phyloP scores from a whole-genome alignment of 176 grass and related monocot genomes.

The Carex pumila region DNA sequence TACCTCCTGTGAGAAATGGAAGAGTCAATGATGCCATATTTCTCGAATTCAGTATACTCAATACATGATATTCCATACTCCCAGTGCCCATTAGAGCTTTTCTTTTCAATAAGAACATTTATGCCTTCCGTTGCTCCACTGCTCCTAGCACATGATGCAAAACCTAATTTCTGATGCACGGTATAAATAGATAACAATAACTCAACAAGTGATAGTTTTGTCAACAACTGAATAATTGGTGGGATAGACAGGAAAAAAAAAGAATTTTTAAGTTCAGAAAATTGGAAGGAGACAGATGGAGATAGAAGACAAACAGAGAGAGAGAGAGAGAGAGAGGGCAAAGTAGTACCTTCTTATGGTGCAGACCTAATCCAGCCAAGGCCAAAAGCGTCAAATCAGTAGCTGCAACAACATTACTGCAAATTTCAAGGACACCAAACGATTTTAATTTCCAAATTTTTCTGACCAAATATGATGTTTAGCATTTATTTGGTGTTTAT shows the following conservation, averaged over 20 bases:
- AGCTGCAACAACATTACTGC: constrained; percentile 97
- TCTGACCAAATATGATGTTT: constrained; percentile 1
- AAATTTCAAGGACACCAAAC: constrained; percentile 26
- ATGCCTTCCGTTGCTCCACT: constrained; percentile 89
- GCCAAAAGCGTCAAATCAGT: constrained; percentile 95
- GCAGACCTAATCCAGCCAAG: constrained; percentile 79
- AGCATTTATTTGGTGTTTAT: not conserved
- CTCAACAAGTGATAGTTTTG: not conserved
- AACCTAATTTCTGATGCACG: constrained; percentile 94
- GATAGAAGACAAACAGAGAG: not conserved
- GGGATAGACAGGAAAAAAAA: not conserved
- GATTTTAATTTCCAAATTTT: not conserved
- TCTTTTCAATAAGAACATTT: constrained; percentile 93
- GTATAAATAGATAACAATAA: constrained; percentile 1
- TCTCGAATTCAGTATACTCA: constrained; percentile 97
- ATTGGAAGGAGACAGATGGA: not conserved
- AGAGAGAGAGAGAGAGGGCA: not conserved
- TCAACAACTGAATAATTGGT: not conserved
- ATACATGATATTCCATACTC: constrained; percentile 94
- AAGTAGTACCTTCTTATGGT: constrained; percentile 56
- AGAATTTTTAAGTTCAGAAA: not conserved
- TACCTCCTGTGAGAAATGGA: constrained; percentile 60
- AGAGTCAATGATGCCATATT: constrained; percentile 68
- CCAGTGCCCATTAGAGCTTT: constrained; percentile 61
- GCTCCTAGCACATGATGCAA: constrained; percentile 87